phyloP scores from a whole-genome alignment of 495 filamentous ascomycete genomes.

The Aspergillus kassunensis region DNA sequence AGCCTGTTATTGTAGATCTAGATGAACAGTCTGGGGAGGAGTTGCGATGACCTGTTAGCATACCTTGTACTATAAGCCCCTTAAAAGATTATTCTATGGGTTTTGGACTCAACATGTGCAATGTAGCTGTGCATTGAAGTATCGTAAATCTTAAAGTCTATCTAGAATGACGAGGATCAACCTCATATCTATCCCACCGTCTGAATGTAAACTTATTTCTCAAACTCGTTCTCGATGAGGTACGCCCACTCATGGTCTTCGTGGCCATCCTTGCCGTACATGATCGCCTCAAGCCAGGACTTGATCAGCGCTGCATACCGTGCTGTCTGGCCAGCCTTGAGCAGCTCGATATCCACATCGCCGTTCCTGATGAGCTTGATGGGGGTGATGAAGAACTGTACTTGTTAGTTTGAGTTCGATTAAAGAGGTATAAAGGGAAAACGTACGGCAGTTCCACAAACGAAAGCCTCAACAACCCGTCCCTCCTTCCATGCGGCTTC shows the following conservation, averaged over 20 bases:
- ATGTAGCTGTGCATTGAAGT: too few species aligned
- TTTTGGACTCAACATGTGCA: too few species aligned
- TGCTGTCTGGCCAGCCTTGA: conserved; percentile 52
- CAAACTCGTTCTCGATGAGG: conserved; percentile 58
- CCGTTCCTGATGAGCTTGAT: conserved; percentile 70
- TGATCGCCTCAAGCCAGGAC: conserved; percentile 74
- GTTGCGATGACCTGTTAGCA: neutral
- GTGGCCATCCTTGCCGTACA: conserved; percentile 80
- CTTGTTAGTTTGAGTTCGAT: neutral
- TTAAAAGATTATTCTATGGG: too few species aligned
- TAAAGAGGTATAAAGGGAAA: neutral
- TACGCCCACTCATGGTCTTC: conserved; percentile 76
- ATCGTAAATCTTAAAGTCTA: too few species aligned
- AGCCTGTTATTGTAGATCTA: conserved; percentile 75
- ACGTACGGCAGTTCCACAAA: conserved; percentile 79
- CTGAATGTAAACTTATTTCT: conserved; percentile 22
- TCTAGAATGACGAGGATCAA: neutral
- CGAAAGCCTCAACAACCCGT: conserved; percentile 78
- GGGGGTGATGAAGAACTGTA: conserved; percentile 73
- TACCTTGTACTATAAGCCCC: too few species aligned
- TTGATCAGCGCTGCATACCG: conserved; percentile 72
- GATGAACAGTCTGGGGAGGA: conserved; percentile 9
- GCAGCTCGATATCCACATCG: conserved; percentile 61
- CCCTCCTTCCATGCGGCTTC: conserved; percentile 69
- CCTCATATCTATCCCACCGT: neutral